A percentile compares a stretch with the other conserved stretches of the same genome.
phyloP scores from a whole-genome alignment of 352 stramenopile genomes.

The Globisporangium barbulae region DNA sequence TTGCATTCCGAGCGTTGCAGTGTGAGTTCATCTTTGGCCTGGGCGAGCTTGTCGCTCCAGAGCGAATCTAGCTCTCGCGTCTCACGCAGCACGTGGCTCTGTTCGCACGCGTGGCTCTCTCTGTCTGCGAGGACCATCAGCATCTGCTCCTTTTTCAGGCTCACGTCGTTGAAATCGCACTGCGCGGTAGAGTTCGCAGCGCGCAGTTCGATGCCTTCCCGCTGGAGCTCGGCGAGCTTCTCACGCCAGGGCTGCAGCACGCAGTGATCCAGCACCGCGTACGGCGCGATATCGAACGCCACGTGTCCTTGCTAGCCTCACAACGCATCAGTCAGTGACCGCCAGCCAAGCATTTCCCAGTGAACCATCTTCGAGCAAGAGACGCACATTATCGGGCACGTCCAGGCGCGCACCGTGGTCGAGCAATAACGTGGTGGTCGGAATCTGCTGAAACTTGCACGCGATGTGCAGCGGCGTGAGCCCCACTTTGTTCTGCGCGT shows the following conservation, averaged over 20 bases:
- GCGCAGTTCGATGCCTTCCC: conserved; percentile 20
- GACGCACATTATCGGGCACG: conserved; percentile 43
- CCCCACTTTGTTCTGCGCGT: conserved; percentile 51
- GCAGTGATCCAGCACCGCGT: conserved; percentile 35
- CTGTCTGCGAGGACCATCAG: conserved; percentile 37
- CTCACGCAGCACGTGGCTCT: conserved; percentile 16
- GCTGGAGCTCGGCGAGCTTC: conserved; percentile 17
- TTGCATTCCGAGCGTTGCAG: conserved; percentile 19
- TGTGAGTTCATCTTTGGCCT: conserved; percentile 16
- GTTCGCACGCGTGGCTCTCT: conserved; percentile 31
- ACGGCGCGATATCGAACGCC: conserved; percentile 52
- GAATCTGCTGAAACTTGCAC: conserved; percentile 42
- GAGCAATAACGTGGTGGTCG: conserved; percentile 37
- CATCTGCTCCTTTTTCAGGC: conserved; percentile 19
- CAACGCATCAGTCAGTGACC: background rate
- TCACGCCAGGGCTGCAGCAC: conserved; percentile 31
- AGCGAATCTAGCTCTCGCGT: conserved; percentile 22
- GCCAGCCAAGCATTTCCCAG: background rate
- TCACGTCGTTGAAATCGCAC: conserved; percentile 17
- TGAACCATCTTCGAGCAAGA: background rate
- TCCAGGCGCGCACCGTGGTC: conserved; percentile 33
- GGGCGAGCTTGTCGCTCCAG: conserved; percentile 26
- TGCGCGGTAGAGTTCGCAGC: conserved; percentile 16
- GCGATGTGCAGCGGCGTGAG: conserved; percentile 54
- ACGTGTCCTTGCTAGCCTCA: conserved; percentile 30